phyloP scores from a whole-genome alignment of 805 yeast species.

The Ogataea polymorpha region DNA sequence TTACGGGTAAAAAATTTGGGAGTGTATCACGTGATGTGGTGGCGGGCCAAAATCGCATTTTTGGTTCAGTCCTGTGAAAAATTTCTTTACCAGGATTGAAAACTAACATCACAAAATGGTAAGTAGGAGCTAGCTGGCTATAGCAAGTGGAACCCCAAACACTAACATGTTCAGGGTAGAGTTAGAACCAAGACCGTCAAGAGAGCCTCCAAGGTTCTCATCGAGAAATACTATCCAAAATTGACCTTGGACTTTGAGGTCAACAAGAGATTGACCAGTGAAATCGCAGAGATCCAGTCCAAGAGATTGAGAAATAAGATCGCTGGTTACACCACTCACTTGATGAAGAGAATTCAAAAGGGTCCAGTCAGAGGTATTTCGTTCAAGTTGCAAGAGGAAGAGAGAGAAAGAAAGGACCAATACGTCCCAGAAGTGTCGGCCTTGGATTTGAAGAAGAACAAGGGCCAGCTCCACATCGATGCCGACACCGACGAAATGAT shows the following conservation, averaged over 20 bases:
- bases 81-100: constrained; percentile 13
- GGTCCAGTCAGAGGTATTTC: constrained; percentile 99
- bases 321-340: constrained; percentile 99
- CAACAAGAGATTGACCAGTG: constrained; percentile 99
- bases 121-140: constrained; percentile 16
- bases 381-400: constrained; percentile 99
- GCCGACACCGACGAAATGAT: constrained; percentile 94
- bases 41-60: constrained; percentile 3
- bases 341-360: constrained; percentile 99
- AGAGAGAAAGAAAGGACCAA: constrained; percentile 99
- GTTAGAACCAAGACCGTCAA: constrained; percentile 99
- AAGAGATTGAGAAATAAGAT: constrained; percentile 99
- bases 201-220: constrained; percentile 99
- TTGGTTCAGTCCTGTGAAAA: constrained; percentile 9
- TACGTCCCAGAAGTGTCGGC: constrained; percentile 99
- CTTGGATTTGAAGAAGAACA: constrained; percentile 94
- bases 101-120: constrained; percentile 27
- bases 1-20: not conserved
- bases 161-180: constrained; percentile 72
- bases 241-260: constrained; percentile 98
- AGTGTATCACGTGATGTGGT: constrained; percentile 7
- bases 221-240: constrained; percentile 99
- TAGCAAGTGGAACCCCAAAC: not conserved
- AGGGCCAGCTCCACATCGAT: constrained; percentile 95
- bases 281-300: constrained; percentile 98